Evolutionary conservation across 306 rosid genomes (phyloP), one percentile per base, ranked within the genome.

Genomic region (Ochetophila trinervis): DNA sequence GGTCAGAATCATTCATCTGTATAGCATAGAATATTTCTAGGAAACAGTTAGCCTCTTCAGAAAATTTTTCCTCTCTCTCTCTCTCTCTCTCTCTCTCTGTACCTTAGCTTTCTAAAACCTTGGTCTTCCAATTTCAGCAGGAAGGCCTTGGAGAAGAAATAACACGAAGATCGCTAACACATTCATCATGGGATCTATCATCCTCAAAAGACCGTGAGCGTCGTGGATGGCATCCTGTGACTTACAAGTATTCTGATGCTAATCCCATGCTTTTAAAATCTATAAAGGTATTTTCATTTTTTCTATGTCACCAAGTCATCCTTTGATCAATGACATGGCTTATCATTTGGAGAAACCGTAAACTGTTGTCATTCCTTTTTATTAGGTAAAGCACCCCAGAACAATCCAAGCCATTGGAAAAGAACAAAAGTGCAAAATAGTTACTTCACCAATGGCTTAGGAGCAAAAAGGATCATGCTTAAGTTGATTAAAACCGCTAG

Each of bases 181-280:
- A 94, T 77, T 75, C 95, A 21, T 67, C 97, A 4, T 94, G 99
- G 99, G 99, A 94, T 85, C 80, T 90, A 65, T 84, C 96, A 73
- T 78, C 78, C 67, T 74, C 95, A 27, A 83, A 59, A 66, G 91
- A 85, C 50, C 85, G 42, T 34, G 86, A 88, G 57, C 97, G 99
- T 16, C 90, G 90, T 13, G 96, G 96, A 40, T 94, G 99, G 99
- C 99, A 94, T 83, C 99, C 99, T 3, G 78, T 90, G 70, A 81
- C 97, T 45, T 94, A 90, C 88, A 94, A 94, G 73, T 88, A 44
- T 77, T 87, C 97, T 65, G 99, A 94, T 69, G 97, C 96, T 65
- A 94, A 95, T 22, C 91, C 91, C 12, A 78, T 47, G 84, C 91
- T 94, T 68, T 61, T 90, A 42, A 77, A 90, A 77, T 86, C 76